A percentile compares a stretch with the other conserved stretches of the same genome.
Conservation (phyloP, 2,329 filamentous ascomycete genomes). For the Curvularia sp. region DNA sequence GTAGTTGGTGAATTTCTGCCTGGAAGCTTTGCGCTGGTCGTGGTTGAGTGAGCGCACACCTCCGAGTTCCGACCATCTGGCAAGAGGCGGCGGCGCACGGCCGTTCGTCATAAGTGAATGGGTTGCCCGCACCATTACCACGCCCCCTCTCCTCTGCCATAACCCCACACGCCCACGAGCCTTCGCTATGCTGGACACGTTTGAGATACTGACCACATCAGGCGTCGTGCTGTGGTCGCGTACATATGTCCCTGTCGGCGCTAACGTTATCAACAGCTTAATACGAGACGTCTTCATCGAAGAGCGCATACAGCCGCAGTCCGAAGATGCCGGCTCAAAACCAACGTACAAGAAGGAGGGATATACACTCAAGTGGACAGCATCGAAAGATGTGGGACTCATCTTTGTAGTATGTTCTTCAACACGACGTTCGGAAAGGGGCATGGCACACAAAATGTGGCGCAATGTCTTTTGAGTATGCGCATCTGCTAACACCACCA, state of each 20-base stretch:
- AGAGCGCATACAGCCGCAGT: slow-evolving; percentile 74
- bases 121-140: slow-evolving; percentile 13
- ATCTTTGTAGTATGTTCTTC: slow-evolving; percentile 81
- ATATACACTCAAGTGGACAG: slow-evolving; percentile 93
- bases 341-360: slow-evolving; percentile 87
- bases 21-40: slow-evolving; percentile 15
- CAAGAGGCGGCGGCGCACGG: slow-evolving; percentile 29
- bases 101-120: slow-evolving; percentile 41
- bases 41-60: slow-evolving; percentile 9
- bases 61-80: slow-evolving; percentile 29
- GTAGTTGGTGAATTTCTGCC: slow-evolving; percentile 19
- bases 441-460: not conserved
- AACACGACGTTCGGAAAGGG: not conserved
- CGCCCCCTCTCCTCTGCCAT: slow-evolving; percentile 7
- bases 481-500: slow-evolving; percentile 2
- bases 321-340: slow-evolving; percentile 68
- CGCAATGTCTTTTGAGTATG: not conserved
- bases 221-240: slow-evolving; percentile 97
- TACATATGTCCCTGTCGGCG: slow-evolving; percentile 79
- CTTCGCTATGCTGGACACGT: slow-evolving; percentile 85
- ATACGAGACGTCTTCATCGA: slow-evolving; percentile 98
- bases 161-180: slow-evolving; percentile 7
- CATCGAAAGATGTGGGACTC: slow-evolving; percentile 88
- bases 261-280: slow-evolving; percentile 88
- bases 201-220: slow-evolving; percentile 94